Evolutionary conservation across 2,329 filamentous ascomycete genomes (phyloP).

Genomic region (Spiromastix sp.): DNA sequence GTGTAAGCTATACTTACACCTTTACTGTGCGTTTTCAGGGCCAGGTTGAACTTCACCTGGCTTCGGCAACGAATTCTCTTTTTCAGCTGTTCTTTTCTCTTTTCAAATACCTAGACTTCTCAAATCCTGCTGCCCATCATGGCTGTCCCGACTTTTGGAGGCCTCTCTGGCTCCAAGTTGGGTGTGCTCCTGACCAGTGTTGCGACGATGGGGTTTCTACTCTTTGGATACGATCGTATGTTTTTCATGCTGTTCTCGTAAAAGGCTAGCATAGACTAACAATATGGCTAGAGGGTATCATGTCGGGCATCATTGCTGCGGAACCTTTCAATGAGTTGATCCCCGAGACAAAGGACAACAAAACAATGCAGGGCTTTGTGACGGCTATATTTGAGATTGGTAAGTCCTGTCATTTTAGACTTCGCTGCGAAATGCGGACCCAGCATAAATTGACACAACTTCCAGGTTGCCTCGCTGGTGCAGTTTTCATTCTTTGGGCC

Average conservation of each 20-base stretch:
- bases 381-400: constrained; percentile 43
- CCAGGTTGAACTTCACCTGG: neutral
- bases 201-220: constrained; percentile 48
- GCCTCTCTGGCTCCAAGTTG: constrained; percentile 48
- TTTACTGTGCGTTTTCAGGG: no score
- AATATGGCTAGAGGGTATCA: constrained; percentile 12
- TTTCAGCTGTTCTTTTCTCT: no score
- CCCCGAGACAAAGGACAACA: constrained; percentile 17
- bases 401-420: no score
- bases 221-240: constrained; percentile 45
- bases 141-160: constrained; percentile 41
- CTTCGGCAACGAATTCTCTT: no score
- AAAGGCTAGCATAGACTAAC: neutral
- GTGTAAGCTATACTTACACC: no score
- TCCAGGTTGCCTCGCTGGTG: constrained; percentile 20
- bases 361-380: constrained; percentile 39
- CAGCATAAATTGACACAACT: no score
- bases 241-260: neutral
- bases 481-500: constrained; percentile 16
- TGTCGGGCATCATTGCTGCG: constrained; percentile 17
- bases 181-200: constrained; percentile 51
- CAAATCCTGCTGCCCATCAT: no score
- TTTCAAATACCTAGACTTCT: no score
- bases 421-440: no score
- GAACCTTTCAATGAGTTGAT: constrained; percentile 14